These are phyloP conservation scores for Russula sp. DNA, from an alignment of 768 basidiomycete genomes.

Conservation along the genomic window DNA sequence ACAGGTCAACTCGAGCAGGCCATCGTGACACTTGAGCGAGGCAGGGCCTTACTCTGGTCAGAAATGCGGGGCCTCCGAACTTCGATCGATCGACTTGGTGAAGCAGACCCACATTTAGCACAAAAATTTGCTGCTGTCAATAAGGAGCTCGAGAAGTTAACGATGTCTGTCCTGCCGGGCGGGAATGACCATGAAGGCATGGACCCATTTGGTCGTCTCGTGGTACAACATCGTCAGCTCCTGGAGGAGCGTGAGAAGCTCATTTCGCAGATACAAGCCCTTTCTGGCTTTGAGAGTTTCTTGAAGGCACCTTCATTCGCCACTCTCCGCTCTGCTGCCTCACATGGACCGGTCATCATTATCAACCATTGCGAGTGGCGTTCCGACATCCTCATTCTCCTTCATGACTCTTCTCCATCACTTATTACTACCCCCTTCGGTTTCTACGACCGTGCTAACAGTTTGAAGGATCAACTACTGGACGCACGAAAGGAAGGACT, in stretches of 20 bases:
- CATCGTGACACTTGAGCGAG: background rate
- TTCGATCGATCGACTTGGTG: background rate
- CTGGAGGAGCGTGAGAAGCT: background rate
- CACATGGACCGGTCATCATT: too few relatives aligned
- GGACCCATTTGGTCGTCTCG: background rate
- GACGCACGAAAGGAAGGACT: background rate
- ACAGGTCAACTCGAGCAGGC: background rate
- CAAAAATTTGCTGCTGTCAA: background rate
- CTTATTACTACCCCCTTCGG: background rate
- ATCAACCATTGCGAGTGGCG: too few relatives aligned
- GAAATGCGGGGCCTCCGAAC: background rate
- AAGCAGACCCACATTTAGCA: background rate
- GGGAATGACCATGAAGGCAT: background rate
- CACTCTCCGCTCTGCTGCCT: too few relatives aligned
- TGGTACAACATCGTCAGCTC: background rate
- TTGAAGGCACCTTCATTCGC: background rate
- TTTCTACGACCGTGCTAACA: background rate
- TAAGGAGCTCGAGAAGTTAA: background rate
- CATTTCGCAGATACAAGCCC: background rate
- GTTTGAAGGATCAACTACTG: background rate
- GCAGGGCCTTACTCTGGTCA: conserved; percentile 6
- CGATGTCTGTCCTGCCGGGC: background rate
- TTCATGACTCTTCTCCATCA: too few relatives aligned
- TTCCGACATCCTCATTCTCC: too few relatives aligned
- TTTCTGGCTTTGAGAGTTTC: background rate